Conservation (phyloP, 1,284 basidiomycete species). For the Phaffia rhodozyma region DNA sequence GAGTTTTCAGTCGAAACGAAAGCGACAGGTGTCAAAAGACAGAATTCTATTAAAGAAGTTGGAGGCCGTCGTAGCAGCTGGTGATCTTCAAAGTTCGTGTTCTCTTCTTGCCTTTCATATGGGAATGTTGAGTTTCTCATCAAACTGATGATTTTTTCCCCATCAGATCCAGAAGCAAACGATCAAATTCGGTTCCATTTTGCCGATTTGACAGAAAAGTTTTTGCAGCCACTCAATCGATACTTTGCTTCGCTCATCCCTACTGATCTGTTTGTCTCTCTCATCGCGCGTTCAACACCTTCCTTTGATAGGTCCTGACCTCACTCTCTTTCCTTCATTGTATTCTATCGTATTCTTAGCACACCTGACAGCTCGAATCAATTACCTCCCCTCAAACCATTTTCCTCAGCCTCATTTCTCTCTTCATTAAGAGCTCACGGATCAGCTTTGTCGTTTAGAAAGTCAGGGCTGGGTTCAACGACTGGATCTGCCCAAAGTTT, state of each 20-base stretch:
- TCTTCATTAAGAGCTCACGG: slow-evolving; percentile 68
- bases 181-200: slow-evolving; percentile 68
- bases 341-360: slow-evolving; percentile 14
- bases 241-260: slow-evolving; percentile 87
- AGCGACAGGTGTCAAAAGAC: slow-evolving; percentile 77
- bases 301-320: slow-evolving; percentile 20
- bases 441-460: slow-evolving; percentile 58
- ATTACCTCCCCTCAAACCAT: slow-evolving; percentile 52
- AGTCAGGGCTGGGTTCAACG: background rate
- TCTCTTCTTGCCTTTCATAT: background rate
- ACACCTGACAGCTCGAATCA: slow-evolving; percentile 36
- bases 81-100: slow-evolving; percentile 45
- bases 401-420: slow-evolving; percentile 67
- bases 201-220: slow-evolving; percentile 68
- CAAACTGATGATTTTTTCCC: background rate
- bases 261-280: slow-evolving; percentile 19
- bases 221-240: slow-evolving; percentile 83
- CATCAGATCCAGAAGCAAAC: slow-evolving; percentile 40
- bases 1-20: slow-evolving; percentile 65
- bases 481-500: slow-evolving; percentile 1
- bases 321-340: slow-evolving; percentile 20
- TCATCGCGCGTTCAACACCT: slow-evolving; percentile 10
- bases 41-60: slow-evolving; percentile 54
- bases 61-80: slow-evolving; percentile 46
- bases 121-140: background rate